Percentiles rank a stretch among this genome's conserved stretches.
These are phyloP conservation scores for Orbilia brochopaga DNA, from an alignment of 2,329 filamentous ascomycete genomes.

Conservation along the genomic window DNA sequence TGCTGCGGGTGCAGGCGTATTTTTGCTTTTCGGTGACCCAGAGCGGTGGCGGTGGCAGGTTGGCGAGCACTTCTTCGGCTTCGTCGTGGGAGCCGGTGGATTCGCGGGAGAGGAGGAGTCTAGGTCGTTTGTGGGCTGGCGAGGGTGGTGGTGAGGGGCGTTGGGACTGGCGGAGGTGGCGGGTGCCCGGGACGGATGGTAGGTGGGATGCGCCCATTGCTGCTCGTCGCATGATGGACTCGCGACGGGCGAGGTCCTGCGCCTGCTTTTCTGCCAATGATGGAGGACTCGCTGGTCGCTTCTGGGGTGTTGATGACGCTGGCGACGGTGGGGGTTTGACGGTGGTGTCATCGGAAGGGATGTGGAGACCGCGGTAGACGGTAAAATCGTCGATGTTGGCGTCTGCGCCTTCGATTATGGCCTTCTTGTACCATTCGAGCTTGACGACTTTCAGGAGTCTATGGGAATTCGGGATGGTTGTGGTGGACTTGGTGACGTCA, in stretches of 20 bases:
- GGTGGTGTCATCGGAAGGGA: slow-evolving; percentile 43
- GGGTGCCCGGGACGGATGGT: slow-evolving; percentile 50
- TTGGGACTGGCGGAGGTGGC: slow-evolving; percentile 55
- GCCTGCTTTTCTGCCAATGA: slow-evolving; percentile 23
- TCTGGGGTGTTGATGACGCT: slow-evolving; percentile 15
- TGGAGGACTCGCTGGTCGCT: slow-evolving; percentile 20
- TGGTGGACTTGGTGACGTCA: slow-evolving; percentile 56
- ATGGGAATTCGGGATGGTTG: slow-evolving; percentile 7
- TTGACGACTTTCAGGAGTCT: slow-evolving; percentile 64
- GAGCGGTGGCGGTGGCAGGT: slow-evolving; percentile 71
- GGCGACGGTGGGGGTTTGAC: slow-evolving; percentile 14
- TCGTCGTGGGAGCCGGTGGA: slow-evolving; percentile 81
- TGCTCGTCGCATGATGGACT: slow-evolving; percentile 57
- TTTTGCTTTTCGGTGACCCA: slow-evolving; percentile 54
- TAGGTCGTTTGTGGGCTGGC: slow-evolving; percentile 57
- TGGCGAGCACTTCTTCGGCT: slow-evolving; percentile 64
- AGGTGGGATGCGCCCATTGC: slow-evolving; percentile 48
- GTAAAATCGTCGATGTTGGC: slow-evolving; percentile 64
- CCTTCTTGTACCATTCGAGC: slow-evolving; percentile 67
- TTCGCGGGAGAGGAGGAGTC: slow-evolving; percentile 64
- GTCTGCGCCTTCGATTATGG: slow-evolving; percentile 59
- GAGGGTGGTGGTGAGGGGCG: slow-evolving; percentile 51
- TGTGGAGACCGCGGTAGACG: slow-evolving; percentile 62
- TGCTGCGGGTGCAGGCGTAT: slow-evolving; percentile 82
- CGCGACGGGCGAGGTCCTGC: slow-evolving; percentile 22